Evolutionary conservation across 306 rosid species (phyloP).

Genomic region (Corylus americana): DNA sequence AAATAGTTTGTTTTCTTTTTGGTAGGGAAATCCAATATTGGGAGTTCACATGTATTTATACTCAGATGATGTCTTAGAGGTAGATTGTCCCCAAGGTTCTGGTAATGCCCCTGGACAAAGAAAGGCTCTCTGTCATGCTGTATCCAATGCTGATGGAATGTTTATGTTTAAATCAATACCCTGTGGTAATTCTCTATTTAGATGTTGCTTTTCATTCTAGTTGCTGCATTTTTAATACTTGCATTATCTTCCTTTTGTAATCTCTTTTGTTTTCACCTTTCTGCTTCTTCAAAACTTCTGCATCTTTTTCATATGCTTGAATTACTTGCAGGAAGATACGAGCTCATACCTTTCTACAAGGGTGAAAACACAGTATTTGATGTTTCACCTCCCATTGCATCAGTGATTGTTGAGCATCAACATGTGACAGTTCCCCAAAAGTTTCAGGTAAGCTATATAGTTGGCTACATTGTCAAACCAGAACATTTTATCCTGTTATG

Average conservation of each 20-base stretch:
- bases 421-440: conserved; percentile 75
- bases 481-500: background rate
- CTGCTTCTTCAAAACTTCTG: background rate
- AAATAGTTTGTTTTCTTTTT: conserved; percentile 21
- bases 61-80: conserved; percentile 82
- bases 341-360: conserved; percentile 91
- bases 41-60: conserved; percentile 87
- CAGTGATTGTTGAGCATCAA: conserved; percentile 75
- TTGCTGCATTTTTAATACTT: background rate
- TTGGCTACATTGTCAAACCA: conserved; percentile 14
- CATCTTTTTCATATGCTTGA: conserved; percentile 6
- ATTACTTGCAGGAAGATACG: conserved; percentile 67
- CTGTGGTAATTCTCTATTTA: conserved; percentile 67
- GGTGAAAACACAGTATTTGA: conserved; percentile 97
- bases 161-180: conserved; percentile 81
- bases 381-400: conserved; percentile 78
- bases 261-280: background rate
- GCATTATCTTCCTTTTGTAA: background rate
- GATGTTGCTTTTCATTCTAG: conserved; percentile 5
- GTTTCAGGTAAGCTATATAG: conserved; percentile 70
- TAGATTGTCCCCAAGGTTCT: conserved; percentile 88
- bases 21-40: conserved; percentile 91
- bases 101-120: conserved; percentile 57
- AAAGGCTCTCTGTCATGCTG: conserved; percentile 80
- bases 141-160: conserved; percentile 84